A percentile compares a stretch with the other conserved stretches of the same genome.
These are phyloP conservation scores for Berkeleyomyces basicola DNA, from an alignment of 2,329 filamentous ascomycete species.

Conservation along the genomic window DNA sequence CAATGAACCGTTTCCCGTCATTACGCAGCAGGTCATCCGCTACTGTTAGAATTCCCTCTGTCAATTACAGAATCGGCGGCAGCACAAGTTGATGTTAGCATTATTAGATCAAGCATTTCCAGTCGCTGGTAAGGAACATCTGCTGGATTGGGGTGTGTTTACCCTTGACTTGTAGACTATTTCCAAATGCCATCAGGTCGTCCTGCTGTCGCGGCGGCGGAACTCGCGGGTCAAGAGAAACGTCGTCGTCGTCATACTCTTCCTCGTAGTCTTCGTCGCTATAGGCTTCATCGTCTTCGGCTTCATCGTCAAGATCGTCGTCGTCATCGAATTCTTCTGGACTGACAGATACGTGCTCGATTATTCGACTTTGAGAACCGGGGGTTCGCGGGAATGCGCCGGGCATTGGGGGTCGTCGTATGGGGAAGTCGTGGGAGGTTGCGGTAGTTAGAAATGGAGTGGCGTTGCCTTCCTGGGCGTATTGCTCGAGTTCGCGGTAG, in stretches of 20 bases:
- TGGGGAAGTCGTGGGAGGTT: constrained; percentile 41
- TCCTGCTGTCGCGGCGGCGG: constrained; percentile 43
- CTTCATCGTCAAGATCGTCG: constrained; percentile 41
- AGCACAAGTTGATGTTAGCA: constrained; percentile 24
- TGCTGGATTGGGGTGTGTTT: constrained; percentile 20
- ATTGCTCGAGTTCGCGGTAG: constrained; percentile 94
- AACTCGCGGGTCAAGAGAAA: constrained; percentile 37
- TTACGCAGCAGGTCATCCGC: constrained; percentile 97
- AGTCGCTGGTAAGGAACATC: neutral
- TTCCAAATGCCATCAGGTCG: constrained; percentile 95
- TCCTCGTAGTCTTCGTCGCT: constrained; percentile 33
- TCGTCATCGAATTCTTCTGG: constrained; percentile 38
- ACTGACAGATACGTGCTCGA: constrained; percentile 38
- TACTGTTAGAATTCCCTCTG: constrained; percentile 77
- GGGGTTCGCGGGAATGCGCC: constrained; percentile 47
- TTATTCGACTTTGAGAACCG: constrained; percentile 58
- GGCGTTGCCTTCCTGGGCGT: constrained; percentile 44
- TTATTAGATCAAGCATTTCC: constrained; percentile 14
- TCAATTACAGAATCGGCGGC: constrained; percentile 19
- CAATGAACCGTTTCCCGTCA: constrained; percentile 98
- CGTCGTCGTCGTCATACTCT: constrained; percentile 47
- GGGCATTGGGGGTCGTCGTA: constrained; percentile 40
- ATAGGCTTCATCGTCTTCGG: constrained; percentile 21
- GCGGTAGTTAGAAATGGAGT: constrained; percentile 9
- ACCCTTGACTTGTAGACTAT: constrained; percentile 87